Evolutionary conservation across 441 rosid species (phyloP).

Genomic region (Jatropha podagrica): DNA sequence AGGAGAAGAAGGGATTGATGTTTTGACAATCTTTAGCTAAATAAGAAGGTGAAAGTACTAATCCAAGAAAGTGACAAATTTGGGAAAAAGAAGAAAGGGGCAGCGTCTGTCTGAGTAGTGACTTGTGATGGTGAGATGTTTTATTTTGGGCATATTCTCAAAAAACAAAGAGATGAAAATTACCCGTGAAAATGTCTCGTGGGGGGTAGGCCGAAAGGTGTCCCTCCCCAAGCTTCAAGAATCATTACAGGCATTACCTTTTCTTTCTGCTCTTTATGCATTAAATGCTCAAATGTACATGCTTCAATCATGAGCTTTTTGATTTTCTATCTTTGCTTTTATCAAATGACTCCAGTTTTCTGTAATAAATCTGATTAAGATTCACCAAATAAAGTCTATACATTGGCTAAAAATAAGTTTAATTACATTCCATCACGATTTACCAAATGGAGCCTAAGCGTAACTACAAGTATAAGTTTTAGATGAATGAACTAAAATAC

Average conservation of each 20-base stretch:
- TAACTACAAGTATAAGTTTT: no score
- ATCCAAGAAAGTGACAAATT: constrained; percentile 32
- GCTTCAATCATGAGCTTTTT: constrained; percentile 8
- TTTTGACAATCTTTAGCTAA: not conserved
- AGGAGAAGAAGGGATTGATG: not conserved
- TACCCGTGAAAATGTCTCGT: constrained; percentile 43
- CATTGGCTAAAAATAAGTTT: no score
- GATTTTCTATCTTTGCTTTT: not conserved
- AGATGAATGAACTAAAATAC: no score
- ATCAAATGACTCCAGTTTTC: not conserved
- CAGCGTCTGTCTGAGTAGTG: not conserved
- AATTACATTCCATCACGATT: no score
- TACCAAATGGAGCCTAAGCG: no score
- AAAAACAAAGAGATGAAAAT: constrained; percentile 31
- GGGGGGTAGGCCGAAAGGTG: constrained; percentile 29
- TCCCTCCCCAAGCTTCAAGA: constrained; percentile 17
- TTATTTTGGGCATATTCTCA: constrained; percentile 26
- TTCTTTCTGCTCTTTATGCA: constrained; percentile 6
- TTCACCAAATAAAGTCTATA: no score
- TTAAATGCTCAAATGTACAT: constrained; percentile 20
- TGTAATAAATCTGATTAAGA: not conserved
- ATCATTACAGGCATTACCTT: constrained; percentile 30
- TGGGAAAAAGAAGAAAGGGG: constrained; percentile 11
- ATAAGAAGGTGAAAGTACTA: not conserved
- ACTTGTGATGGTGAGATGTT: constrained; percentile 23